These are phyloP conservation scores for Tillandsia fasciculata DNA, from an alignment of 176 grass and related monocot species.

Conservation along the genomic window DNA sequence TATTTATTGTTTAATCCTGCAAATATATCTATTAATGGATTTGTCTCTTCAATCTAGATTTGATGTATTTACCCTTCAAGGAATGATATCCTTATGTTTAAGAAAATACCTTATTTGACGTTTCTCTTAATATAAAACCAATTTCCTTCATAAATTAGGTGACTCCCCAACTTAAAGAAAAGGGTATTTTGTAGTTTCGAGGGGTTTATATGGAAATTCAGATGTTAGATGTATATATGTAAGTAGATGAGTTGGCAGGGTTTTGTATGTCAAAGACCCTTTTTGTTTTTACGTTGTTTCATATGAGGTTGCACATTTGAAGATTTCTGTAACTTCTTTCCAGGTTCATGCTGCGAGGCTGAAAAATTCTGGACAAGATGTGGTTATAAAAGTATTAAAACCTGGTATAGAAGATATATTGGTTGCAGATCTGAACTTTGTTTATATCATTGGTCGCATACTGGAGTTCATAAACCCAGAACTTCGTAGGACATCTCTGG, in stretches of 20 bases:
- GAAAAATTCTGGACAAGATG: slow-evolving; percentile 89
- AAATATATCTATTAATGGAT: too few species aligned
- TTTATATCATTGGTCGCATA: slow-evolving; percentile 80
- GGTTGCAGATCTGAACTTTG: slow-evolving; percentile 93
- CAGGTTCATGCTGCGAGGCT: slow-evolving; percentile 93
- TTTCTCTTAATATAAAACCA: not conserved
- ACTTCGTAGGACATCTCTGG: slow-evolving; percentile 82
- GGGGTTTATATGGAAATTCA: too few species aligned
- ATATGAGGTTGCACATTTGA: slow-evolving; percentile 1
- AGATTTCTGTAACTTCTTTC: slow-evolving; percentile 4
- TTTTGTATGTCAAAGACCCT: too few species aligned
- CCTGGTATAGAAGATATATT: slow-evolving; percentile 89
- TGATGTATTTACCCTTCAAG: too few species aligned
- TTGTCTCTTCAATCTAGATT: too few species aligned
- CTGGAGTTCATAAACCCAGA: slow-evolving; percentile 91
- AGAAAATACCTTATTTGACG: too few species aligned
- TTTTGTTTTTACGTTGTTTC: slow-evolving; percentile 1
- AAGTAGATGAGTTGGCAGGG: too few species aligned
- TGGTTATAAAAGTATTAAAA: slow-evolving; percentile 95
- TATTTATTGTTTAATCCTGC: not conserved
- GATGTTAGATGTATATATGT: too few species aligned
- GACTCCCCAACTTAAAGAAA: too few species aligned
- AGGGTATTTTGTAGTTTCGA: too few species aligned
- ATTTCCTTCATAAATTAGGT: too few species aligned
- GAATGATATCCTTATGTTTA: too few species aligned